Evolutionary conservation across 441 rosid species (phyloP), one percentile per base, ranked within the genome.

Genomic region (Pelargonium cotyledonis): DNA sequence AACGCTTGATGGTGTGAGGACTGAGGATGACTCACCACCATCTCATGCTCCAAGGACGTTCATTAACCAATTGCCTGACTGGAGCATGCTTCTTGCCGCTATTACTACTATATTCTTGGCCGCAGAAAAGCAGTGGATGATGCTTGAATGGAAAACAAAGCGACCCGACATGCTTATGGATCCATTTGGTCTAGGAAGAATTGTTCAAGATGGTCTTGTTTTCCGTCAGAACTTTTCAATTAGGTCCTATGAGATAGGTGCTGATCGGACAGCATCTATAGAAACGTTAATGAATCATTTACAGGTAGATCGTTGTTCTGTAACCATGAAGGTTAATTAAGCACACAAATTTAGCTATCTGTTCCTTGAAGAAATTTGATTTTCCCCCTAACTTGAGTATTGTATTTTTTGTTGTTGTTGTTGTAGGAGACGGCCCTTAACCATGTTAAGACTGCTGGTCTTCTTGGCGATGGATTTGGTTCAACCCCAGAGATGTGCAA

Each of bases 21-120:
- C 75, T 53, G 93, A 83, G 21, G 86, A 77, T 70, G 83, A 71
- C 51, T 65, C 69, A 1, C 76, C 88, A 8, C 81, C 87, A 0
- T 86, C 86, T 53, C 60, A 53, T 2, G 86, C 95, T 0, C 97
- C 98, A 0, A 83, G 97, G 76, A 95, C 99, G 0, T 90, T 95
- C 80, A 90, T 90, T 62, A 95, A 95, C 77, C 96, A 89, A 80
- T 21, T 95, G 71, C 99, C 99, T 60, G 99, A 95, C 51, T 95
- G 99, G 99, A 92, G 99, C 79, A 92, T 92, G 98, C 97, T 95
- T 79, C 96, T 95, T 53, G 98, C 99, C 68, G 99, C 99, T 12
- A 89, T 95, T 0, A 95, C 99, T 2, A 95, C 99, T 0, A 75
- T 92, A 61, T 95, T 95, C 80, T 80, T 95, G 86, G 99, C 99